Evolutionary conservation across 306 rosid species (phyloP).

Genomic region (Bauhinia variegata): DNA sequence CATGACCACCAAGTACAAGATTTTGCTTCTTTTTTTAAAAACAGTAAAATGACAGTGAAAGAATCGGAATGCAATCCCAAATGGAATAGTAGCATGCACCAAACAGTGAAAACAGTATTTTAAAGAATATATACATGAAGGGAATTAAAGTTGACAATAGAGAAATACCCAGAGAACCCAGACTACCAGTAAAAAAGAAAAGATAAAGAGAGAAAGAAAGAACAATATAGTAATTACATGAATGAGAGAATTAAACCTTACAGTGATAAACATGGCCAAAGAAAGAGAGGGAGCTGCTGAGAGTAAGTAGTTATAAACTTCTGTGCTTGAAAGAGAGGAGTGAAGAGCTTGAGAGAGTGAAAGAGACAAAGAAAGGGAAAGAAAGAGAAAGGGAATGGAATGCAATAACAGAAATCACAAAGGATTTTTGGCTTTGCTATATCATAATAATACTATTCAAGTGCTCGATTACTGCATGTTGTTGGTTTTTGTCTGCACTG

Average conservation of each 20-base stretch:
- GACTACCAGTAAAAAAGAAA: not conserved
- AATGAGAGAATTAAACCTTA: conserved; percentile 4
- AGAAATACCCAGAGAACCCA: not conserved
- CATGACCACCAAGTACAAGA: no score
- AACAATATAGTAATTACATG: not conserved
- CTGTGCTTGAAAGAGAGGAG: no score
- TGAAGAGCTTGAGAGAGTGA: no score
- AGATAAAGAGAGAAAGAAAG: not conserved
- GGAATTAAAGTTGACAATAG: not conserved
- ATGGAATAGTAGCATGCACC: conserved; percentile 21
- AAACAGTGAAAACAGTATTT: conserved; percentile 35
- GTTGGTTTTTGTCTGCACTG: not conserved
- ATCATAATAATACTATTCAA: not conserved
- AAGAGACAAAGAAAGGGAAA: no score
- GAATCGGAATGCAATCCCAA: not conserved
- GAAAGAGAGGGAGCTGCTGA: not conserved
- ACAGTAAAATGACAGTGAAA: no score
- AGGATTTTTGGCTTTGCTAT: not conserved
- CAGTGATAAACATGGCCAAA: not conserved
- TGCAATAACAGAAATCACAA: not conserved
- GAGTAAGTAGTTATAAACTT: no score
- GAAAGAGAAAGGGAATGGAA: no score
- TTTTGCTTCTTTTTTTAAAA: no score
- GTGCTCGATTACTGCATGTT: conserved; percentile 31
- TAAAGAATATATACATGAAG: conserved; percentile 3